Conservation (phyloP, 2,329 filamentous ascomycete genomes). For the Colletotrichum sp. region DNA sequence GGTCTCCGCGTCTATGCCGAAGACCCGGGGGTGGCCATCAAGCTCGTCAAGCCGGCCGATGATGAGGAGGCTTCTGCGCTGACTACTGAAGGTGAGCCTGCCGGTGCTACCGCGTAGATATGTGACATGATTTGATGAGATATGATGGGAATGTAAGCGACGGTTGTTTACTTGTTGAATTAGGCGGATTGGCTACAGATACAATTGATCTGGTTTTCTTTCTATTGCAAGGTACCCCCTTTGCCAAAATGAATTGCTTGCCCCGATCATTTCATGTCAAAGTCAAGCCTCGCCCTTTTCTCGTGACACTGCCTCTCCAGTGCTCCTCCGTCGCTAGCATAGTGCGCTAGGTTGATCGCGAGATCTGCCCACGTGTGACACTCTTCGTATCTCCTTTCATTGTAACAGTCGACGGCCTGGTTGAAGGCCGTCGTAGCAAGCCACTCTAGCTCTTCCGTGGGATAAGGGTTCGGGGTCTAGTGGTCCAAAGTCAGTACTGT, state of each 20-base stretch:
- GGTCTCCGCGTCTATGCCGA: slow-evolving; percentile 42
- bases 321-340: slow-evolving; percentile 56
- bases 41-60: slow-evolving; percentile 34
- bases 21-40: slow-evolving; percentile 36
- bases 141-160: background rate
- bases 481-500: slow-evolving; percentile 9
- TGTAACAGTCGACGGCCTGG: slow-evolving; percentile 70
- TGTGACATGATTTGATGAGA: background rate
- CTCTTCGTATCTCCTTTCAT: slow-evolving; percentile 54
- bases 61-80: slow-evolving; percentile 31
- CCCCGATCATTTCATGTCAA: background rate
- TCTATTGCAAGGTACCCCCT: background rate
- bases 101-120: slow-evolving; percentile 27
- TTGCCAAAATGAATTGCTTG: background rate
- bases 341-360: slow-evolving; percentile 65
- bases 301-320: slow-evolving; percentile 28
- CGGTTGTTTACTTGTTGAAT: background rate
- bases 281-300: background rate
- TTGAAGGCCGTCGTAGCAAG: slow-evolving; percentile 74
- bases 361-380: slow-evolving; percentile 67
- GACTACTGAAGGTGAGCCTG: slow-evolving; percentile 29
- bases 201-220: background rate
- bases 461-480: slow-evolving; percentile 57
- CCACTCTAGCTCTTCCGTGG: slow-evolving; percentile 74
- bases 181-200: background rate